Percentiles rank a stretch among this genome's conserved stretches.
Conservation (phyloP, 2,329 filamentous ascomycete species). For the Orbilia brochopaga region DNA sequence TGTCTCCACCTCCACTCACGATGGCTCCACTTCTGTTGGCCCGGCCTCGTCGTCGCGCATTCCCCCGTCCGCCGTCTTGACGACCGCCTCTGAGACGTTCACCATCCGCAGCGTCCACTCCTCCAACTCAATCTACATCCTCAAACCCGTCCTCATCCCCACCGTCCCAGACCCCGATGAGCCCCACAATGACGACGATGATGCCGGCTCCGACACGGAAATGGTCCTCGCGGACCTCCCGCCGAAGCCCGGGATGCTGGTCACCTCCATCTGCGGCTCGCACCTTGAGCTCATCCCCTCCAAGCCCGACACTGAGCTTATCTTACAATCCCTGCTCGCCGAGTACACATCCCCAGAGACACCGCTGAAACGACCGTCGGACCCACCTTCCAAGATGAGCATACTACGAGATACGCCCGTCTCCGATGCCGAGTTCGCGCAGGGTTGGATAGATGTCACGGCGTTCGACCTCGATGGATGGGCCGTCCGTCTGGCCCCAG, state of each 20-base stretch:
- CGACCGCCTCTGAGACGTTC: constrained; percentile 53
- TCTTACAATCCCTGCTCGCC: constrained; percentile 22
- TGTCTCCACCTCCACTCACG: constrained; percentile 4
- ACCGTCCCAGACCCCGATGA: constrained; percentile 6
- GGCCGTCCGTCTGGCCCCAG: constrained; percentile 26
- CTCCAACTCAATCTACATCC: constrained; percentile 54
- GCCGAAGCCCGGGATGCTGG: constrained; percentile 44
- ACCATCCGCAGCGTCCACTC: constrained; percentile 54
- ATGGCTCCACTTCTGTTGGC: constrained; percentile 15
- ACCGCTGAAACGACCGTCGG: constrained; percentile 13
- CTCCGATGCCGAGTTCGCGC: constrained; percentile 52
- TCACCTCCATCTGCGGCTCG: constrained; percentile 51
- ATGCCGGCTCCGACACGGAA: constrained; percentile 32
- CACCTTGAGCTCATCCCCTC: constrained; percentile 54
- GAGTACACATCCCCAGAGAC: constrained; percentile 30
- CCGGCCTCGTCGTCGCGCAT: constrained; percentile 23
- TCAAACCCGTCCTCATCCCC: constrained; percentile 49
- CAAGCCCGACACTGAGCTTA: constrained; percentile 34
- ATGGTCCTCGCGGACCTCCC: constrained; percentile 27
- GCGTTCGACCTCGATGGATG: constrained; percentile 49
- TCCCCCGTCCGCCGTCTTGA: constrained; percentile 52
- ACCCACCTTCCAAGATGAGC: constrained; percentile 18
- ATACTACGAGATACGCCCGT: constrained; percentile 44
- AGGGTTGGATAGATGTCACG: constrained; percentile 50
- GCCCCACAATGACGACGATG: constrained; percentile 23